Base-by-base conservation (phyloP, 1,139 yeast genomes). In the Pichia sp. region DNA sequence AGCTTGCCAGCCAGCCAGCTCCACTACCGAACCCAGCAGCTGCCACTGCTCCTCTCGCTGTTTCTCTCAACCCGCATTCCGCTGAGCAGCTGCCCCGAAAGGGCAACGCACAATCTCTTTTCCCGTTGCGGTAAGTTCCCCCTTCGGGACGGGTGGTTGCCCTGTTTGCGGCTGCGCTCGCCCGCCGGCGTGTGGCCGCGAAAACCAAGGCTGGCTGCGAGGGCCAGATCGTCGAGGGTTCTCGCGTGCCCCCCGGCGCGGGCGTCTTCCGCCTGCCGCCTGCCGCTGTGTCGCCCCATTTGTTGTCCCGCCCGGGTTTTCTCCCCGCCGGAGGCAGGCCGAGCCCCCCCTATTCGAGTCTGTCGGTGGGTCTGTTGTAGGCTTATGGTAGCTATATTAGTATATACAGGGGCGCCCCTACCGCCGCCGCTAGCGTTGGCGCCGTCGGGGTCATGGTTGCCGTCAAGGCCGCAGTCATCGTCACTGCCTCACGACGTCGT, bases 401-500 rank as follows among this genome's bases (percentile, higher is more conserved):
- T 27, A 7, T 27, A 27, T 3, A 27, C 29, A 27, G 29, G 29
- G 29, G 29, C 29, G 29, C 29, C 29, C 24, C 24, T 20, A 3
- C 24, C 24, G 24, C 24, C 24, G 24, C 24, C 24, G 24, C 24
- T 31, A 12, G 34, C 12, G 34, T 4, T 31, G 12, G 34, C 9
- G 34, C 12, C 34, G 34, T 31, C 34, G 3, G 24, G 24, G 24
- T 20, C 24, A 20, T 20, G 24, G 24, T 20, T 20, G 24, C 24
- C 24, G 24, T 20, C 24, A 20, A 20, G 24, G 24, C 24, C 24
- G 3, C 24, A 20, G 24, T 20, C 24, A 20, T 20, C 29, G 29
- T 66, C 64, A 83, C 63, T 84, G 89, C 60, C 73, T 76, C 42
- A 75, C 67, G 9, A 89, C 96, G 68, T 87, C 93, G 52, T 81